A percentile compares a stretch with the other conserved stretches of the same genome.
These are phyloP conservation scores for Pseudogymnoascus sp. DNA, from an alignment of 2,329 filamentous ascomycete genomes.

Conservation along the genomic window DNA sequence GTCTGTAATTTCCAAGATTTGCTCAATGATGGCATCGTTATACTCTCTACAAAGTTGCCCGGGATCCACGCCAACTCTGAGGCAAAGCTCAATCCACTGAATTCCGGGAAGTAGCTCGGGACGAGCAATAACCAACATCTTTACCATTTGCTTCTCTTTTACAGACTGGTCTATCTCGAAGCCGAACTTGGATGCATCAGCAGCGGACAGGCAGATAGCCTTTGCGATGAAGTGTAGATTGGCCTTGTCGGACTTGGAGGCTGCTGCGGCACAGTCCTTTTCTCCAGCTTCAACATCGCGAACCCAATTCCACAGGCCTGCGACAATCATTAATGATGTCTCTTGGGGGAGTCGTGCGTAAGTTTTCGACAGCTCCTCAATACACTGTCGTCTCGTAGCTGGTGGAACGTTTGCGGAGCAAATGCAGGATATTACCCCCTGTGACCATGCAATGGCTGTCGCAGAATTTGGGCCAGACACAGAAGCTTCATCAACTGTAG, in stretches of 20 bases:
- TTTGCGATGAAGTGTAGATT: constrained; percentile 56
- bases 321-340: constrained; percentile 57
- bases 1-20: constrained; percentile 50
- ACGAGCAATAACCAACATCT: constrained; percentile 69
- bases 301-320: constrained; percentile 76
- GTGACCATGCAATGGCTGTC: constrained; percentile 67
- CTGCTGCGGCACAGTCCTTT: constrained; percentile 65
- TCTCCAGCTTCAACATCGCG: constrained; percentile 59
- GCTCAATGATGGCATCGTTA: constrained; percentile 56
- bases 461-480: constrained; percentile 39
- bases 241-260: constrained; percentile 55
- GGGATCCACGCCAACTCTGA: constrained; percentile 74
- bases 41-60: constrained; percentile 63
- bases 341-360: constrained; percentile 53
- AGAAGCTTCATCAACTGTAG: constrained; percentile 47
- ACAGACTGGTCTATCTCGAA: constrained; percentile 38
- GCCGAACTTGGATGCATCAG: constrained; percentile 40
- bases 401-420: constrained; percentile 55
- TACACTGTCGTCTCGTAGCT: constrained; percentile 55
- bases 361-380: constrained; percentile 51
- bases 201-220: constrained; percentile 54
- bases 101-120: constrained; percentile 67
- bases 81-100: constrained; percentile 83
- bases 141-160: constrained; percentile 64
- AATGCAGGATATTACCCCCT: constrained; percentile 74